These are phyloP conservation scores for Lojkania enalia DNA, from an alignment of 2,329 filamentous ascomycete genomes.

Conservation along the genomic window DNA sequence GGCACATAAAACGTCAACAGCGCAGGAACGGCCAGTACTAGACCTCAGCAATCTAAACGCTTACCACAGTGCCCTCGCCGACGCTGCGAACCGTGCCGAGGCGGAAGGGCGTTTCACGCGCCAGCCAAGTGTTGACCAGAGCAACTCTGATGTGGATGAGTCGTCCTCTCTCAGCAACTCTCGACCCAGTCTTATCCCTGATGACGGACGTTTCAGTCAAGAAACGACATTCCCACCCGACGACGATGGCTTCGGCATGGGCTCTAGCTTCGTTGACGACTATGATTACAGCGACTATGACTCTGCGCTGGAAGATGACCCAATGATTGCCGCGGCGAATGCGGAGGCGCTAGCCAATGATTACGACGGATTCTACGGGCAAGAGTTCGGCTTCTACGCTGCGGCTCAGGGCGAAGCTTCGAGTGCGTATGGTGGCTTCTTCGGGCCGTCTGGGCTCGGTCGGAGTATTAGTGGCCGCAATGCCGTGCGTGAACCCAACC, in stretches of 20 bases:
- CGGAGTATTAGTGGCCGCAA: conserved; percentile 70
- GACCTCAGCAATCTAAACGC: conserved; percentile 61
- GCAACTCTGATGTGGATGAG: conserved; percentile 39
- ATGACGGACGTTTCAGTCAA: conserved; percentile 55
- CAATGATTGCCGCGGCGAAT: conserved; percentile 93
- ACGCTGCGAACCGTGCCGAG: conserved; percentile 76
- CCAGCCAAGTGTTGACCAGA: conserved; percentile 52
- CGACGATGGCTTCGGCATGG: conserved; percentile 38
- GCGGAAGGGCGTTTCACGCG: conserved; percentile 75
- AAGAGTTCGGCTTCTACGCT: conserved; percentile 96
- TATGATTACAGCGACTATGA: conserved; percentile 63
- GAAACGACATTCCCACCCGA: conserved; percentile 46
- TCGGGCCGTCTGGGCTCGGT: conserved; percentile 70
- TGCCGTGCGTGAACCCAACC: conserved; percentile 75
- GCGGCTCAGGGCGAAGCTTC: conserved; percentile 56
- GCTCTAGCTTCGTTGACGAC: conserved; percentile 45
- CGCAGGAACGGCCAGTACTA: conserved; percentile 35
- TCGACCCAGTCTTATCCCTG: conserved; percentile 52
- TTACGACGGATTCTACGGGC: conserved; percentile 90
- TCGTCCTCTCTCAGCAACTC: conserved; percentile 36
- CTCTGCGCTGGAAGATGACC: conserved; percentile 65
- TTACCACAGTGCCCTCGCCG: conserved; percentile 83
- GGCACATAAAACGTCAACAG: conserved; percentile 52
- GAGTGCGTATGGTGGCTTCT: conserved; percentile 83
- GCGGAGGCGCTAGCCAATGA: conserved; percentile 91